A percentile compares a stretch with the other conserved stretches of the same genome.
Evolutionary conservation across 1,284 basidiomycete genomes (phyloP).

Genomic region (Cutaneotrichosporon cavernicola): DNA sequence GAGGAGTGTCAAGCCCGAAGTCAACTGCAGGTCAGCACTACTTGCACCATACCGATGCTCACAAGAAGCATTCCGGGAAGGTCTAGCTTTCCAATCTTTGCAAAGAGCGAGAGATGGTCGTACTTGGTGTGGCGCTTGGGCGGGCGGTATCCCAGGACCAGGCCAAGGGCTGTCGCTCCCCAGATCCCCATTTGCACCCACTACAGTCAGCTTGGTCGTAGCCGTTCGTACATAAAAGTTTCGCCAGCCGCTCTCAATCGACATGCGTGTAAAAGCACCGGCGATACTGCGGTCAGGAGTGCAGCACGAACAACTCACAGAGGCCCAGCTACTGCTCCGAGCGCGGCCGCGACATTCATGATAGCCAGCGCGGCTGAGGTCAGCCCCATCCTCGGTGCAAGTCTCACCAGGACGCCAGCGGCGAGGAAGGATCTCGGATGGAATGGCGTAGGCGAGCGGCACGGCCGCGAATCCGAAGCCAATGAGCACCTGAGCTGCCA

Average conservation of each 20-base stretch:
- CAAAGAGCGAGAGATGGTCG: conserved; percentile 13
- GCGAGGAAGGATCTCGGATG: conserved; percentile 19
- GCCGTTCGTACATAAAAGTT: conserved; percentile 11
- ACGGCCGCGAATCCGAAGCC: conserved; percentile 19
- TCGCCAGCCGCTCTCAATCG: conserved; percentile 11
- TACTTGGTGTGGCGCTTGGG: conserved; percentile 20
- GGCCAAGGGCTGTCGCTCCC: conserved; percentile 8
- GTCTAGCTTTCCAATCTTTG: conserved; percentile 17
- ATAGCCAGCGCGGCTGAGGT: conserved; percentile 7
- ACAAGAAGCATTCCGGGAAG: conserved; percentile 15
- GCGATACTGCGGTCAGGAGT: background rate
- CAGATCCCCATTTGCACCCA: conserved; percentile 23
- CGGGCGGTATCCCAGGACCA: conserved; percentile 16
- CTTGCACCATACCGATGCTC: background rate
- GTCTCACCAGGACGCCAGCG: conserved; percentile 10
- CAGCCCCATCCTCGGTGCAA: background rate
- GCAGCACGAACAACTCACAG: background rate
- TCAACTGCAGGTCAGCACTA: conserved; percentile 10
- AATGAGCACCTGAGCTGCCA: conserved; percentile 20
- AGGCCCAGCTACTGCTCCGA: background rate
- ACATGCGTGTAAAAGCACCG: conserved; percentile 2
- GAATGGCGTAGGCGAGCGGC: conserved; percentile 20
- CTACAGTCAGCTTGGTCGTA: conserved; percentile 2
- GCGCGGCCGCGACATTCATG: conserved; percentile 13
- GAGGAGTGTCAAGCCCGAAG: conserved; percentile 5